phyloP scores from a whole-genome alignment of 306 rosid species.

The Hippophae tibetana region DNA sequence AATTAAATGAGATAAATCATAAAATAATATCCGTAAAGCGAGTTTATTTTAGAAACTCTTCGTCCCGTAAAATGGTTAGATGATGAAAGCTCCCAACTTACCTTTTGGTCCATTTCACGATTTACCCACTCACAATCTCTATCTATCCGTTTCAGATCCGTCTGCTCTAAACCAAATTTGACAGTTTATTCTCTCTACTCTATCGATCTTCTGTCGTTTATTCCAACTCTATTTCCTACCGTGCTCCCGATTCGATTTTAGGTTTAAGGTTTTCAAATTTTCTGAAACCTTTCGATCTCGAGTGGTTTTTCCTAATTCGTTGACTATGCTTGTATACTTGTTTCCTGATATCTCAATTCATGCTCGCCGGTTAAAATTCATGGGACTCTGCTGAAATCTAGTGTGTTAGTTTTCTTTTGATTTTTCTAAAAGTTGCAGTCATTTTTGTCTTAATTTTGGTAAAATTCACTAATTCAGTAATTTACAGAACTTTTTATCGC shows the following conservation, averaged over 20 bases:
- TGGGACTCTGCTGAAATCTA: not conserved
- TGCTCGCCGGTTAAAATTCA: not conserved
- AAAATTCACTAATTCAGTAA: not conserved
- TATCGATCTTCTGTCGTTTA: conserved; percentile 3
- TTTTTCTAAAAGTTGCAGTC: not conserved
- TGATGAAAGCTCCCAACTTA: not conserved
- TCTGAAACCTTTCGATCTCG: not conserved
- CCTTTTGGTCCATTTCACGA: not conserved
- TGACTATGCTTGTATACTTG: not conserved
- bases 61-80: conserved; percentile 3
- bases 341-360: not conserved
- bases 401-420: not conserved
- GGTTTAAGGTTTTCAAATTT: conserved; percentile 15
- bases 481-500: not conserved
- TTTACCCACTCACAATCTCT: conserved; percentile 6
- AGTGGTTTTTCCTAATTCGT: not conserved
- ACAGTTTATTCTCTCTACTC: conserved; percentile 4
- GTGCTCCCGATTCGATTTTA: conserved; percentile 11
- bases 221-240: not conserved
- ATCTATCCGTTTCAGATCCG: conserved; percentile 6
- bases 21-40: too few relatives aligned
- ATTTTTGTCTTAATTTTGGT: not conserved
- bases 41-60: too few relatives aligned
- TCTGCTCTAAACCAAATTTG: conserved; percentile 4
- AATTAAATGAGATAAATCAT: too few relatives aligned